Percentiles rank a stretch among this genome's conserved stretches.
Evolutionary conservation across 2,329 filamentous ascomycete species (phyloP).

Genomic region (Microdochium trichocladiopsis): DNA sequence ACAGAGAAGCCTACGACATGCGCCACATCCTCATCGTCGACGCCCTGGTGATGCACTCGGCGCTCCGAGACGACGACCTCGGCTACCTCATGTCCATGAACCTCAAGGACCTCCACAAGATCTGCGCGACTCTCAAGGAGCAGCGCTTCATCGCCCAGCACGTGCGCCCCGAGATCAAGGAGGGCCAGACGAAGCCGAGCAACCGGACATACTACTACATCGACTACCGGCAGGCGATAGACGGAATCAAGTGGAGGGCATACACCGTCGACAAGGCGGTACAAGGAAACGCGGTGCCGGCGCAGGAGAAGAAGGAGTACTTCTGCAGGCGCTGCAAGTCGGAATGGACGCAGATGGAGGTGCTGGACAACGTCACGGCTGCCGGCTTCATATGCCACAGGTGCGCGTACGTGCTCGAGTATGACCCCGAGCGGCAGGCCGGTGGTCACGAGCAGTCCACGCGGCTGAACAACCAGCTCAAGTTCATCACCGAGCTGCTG

Average conservation of each 20-base stretch:
- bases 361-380: slow-evolving; percentile 66
- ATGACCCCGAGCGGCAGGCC: slow-evolving; percentile 59
- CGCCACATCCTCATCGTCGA: slow-evolving; percentile 73
- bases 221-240: slow-evolving; percentile 88
- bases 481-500: slow-evolving; percentile 69
- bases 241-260: slow-evolving; percentile 92
- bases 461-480: slow-evolving; percentile 71
- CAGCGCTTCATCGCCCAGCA: slow-evolving; percentile 81
- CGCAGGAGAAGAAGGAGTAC: slow-evolving; percentile 86
- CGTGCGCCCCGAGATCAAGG: slow-evolving; percentile 68
- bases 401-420: slow-evolving; percentile 59
- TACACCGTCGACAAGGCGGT: slow-evolving; percentile 84
- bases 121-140: slow-evolving; percentile 78
- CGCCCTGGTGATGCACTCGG: slow-evolving; percentile 68
- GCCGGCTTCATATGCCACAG: slow-evolving; percentile 77
- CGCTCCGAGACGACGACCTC: slow-evolving; percentile 79
- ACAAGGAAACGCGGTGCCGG: slow-evolving; percentile 73
- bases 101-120: slow-evolving; percentile 83
- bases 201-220: slow-evolving; percentile 96
- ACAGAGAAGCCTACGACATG: slow-evolving; percentile 46
- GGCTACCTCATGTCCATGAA: slow-evolving; percentile 84
- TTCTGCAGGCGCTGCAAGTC: slow-evolving; percentile 74
- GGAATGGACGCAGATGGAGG: slow-evolving; percentile 86
- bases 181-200: slow-evolving; percentile 74
- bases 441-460: slow-evolving; percentile 68